Base-by-base conservation (phyloP, 1,284 basidiomycete species). In the Boletus smithii region DNA sequence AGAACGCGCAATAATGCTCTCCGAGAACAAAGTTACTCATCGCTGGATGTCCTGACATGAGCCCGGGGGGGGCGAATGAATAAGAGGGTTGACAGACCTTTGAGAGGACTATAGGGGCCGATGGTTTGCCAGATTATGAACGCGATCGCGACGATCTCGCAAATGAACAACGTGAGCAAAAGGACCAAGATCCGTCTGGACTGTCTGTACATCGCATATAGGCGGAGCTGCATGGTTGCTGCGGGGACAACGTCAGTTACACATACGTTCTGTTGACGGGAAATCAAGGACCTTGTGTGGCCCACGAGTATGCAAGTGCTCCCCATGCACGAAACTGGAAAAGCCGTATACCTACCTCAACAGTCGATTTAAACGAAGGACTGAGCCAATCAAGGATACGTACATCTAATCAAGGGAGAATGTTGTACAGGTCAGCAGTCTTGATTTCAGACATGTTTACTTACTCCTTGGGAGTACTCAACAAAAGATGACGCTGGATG, bases 291-390 rank as follows among this genome's bases (percentile, higher is more conserved):
- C 66, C 56, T 54, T 63, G 62, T 18, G 64, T 68, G 4, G 56
- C 50, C 66, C 66, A 68, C n/a, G 65, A 53, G 33, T 62, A 66
- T 27, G 22, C 42, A 16, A 68, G 55, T 20, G 65, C 59, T n/a
- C 62, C 62, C 66, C 62, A 63, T 22, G 64, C 62, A 35, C 65
- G 65, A 41, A 63, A 57, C 37, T 52, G 44, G 42, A 68, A 63
- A 27, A 68, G 56, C 8, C 37, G 56, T 43, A 53, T 44, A 22
- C 66, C 65, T 68, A 30, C 9, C 4, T 16, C 16, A 18, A 37
- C n/a, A 4, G 6, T 61, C 29, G 54, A 11, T 35, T 18, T 11
- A 23, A 34, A 36, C 8, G 6, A 32, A 35, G 17, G 2, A 8
- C 10, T n/a, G 11, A 11, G 18, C 8, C 4, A 9, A 29, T 23